Evolutionary conservation across 108 stramenopile genomes (phyloP).

Genomic region (Fragilariopsis cylindrus): DNA sequence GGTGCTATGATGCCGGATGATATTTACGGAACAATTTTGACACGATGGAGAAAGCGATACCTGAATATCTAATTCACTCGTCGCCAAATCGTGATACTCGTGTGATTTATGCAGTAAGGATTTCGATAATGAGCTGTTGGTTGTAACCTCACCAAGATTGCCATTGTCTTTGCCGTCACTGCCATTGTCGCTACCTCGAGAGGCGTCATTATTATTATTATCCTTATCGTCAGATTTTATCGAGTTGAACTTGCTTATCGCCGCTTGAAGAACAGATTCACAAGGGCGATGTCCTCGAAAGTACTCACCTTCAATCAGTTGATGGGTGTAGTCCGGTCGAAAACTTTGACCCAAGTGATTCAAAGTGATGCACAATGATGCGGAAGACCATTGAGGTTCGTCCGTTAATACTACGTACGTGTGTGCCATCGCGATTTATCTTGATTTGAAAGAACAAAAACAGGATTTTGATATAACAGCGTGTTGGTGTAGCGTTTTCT

Average conservation of each 20-base stretch:
- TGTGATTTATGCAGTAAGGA: slow-evolving; percentile 34
- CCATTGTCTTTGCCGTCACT: too few relatives aligned
- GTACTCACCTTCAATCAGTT: slow-evolving; percentile 56
- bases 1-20: neutral
- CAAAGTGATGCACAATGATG: slow-evolving; percentile 38
- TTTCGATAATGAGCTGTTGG: too few relatives aligned
- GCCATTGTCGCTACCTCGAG: too few relatives aligned
- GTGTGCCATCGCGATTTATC: neutral
- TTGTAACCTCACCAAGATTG: too few relatives aligned
- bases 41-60: slow-evolving; percentile 50
- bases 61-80: slow-evolving; percentile 34
- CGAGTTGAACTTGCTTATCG: slow-evolving; percentile 19
- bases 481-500: too few relatives aligned
- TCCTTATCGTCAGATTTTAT: neutral
- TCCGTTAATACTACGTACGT: slow-evolving; percentile 22
- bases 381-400: slow-evolving; percentile 40
- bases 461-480: too few relatives aligned
- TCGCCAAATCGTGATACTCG: slow-evolving; percentile 22
- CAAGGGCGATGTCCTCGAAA: slow-evolving; percentile 65
- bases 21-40: slow-evolving; percentile 23
- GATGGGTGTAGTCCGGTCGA: slow-evolving; percentile 83
- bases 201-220: too few relatives aligned
- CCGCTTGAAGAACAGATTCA: slow-evolving; percentile 25
- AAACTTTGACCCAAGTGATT: slow-evolving; percentile 33
- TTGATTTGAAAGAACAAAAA: too few relatives aligned